A percentile compares a stretch with the other conserved stretches of the same genome.
phyloP scores from a whole-genome alignment of 768 basidiomycete genomes.

The Naganishia vishniacii region DNA sequence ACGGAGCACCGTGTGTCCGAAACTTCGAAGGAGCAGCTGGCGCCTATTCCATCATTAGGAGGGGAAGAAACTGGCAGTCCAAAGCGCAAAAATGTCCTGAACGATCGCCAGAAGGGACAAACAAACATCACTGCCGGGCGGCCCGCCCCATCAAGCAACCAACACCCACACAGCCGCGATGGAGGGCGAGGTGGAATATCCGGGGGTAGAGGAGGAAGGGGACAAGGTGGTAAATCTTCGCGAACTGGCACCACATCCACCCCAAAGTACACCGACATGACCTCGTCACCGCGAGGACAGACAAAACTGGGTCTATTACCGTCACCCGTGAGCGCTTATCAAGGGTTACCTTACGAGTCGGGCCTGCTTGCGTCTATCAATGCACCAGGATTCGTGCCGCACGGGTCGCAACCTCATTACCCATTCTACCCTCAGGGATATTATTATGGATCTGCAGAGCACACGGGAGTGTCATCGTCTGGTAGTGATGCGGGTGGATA shows the following conservation, averaged over 20 bases:
- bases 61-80: background rate
- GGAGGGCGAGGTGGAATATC: background rate
- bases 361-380: conserved; percentile 11
- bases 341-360: conserved; percentile 11
- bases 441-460: conserved; percentile 14
- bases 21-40: background rate
- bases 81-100: background rate
- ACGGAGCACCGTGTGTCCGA: background rate
- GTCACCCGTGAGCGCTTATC: background rate
- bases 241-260: background rate
- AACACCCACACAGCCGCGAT: background rate
- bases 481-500: conserved; percentile 16
- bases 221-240: background rate
- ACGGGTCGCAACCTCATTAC: background rate
- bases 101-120: background rate
- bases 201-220: conserved; percentile 3
- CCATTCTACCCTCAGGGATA: conserved; percentile 16
- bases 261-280: conserved; percentile 6
- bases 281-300: background rate
- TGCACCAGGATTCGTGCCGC: conserved; percentile 11
- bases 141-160: background rate
- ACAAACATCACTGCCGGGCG: background rate
- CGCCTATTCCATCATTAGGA: background rate
- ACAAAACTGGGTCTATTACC: background rate
- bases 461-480: background rate